Evolutionary conservation across 1,284 basidiomycete genomes (phyloP).

Genomic region (Cryptococcus floricola): DNA sequence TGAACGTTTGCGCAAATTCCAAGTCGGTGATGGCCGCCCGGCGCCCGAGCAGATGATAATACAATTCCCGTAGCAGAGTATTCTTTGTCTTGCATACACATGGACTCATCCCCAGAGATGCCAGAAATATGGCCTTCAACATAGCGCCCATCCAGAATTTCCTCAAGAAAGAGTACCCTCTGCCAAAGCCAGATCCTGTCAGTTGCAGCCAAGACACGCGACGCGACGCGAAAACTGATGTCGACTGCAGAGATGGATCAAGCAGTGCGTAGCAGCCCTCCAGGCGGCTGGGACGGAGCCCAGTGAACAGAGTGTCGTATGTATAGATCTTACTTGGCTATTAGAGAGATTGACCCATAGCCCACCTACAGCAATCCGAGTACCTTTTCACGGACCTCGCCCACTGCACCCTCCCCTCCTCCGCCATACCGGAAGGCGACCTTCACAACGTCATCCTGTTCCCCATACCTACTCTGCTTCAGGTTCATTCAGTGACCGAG

Average conservation of each 20-base stretch:
- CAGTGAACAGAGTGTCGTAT: conserved; percentile 19
- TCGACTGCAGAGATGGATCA: conserved; percentile 24
- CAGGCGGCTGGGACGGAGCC: conserved; percentile 20
- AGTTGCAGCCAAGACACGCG: conserved; percentile 6
- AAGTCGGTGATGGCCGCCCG: too few relatives aligned
- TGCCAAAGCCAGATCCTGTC: conserved; percentile 35
- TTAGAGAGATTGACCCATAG: conserved; percentile 20
- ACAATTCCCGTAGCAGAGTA: too few relatives aligned
- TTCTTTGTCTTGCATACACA: too few relatives aligned
- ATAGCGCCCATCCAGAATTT: conserved; percentile 9
- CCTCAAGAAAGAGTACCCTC: conserved; percentile 29
- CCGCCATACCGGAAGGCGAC: conserved; percentile 13
- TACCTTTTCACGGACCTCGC: conserved; percentile 36
- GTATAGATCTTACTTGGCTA: not conserved
- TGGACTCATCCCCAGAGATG: too few relatives aligned
- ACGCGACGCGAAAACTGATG: not conserved
- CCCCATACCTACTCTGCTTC: conserved; percentile 32
- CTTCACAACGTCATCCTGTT: conserved; percentile 30
- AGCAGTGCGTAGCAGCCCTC: conserved; percentile 25
- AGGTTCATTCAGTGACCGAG: conserved; percentile 38
- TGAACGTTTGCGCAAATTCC: too few relatives aligned
- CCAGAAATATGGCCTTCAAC: conserved; percentile 14
- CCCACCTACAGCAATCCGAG: conserved; percentile 31
- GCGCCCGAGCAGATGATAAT: too few relatives aligned
- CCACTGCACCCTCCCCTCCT: conserved; percentile 26